Evolutionary conservation across 2,329 filamentous ascomycete species (phyloP).

Genomic region (Sclerotinia spermophila): DNA sequence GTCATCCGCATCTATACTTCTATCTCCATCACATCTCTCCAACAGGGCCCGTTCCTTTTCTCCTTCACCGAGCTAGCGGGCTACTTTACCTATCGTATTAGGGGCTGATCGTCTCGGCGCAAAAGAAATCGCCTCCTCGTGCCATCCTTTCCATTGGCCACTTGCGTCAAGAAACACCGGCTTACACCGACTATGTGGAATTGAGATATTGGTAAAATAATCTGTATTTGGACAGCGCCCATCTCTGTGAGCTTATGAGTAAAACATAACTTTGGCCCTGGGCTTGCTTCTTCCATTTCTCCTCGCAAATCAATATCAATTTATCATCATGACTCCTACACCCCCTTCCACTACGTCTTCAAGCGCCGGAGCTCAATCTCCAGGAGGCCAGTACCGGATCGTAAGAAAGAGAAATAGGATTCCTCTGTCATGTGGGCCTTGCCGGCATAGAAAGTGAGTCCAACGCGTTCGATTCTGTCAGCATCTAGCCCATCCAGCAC

Average conservation of each 20-base stretch:
- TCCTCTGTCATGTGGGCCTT: slow-evolving; percentile 86
- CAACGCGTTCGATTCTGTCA: slow-evolving; percentile 20
- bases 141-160: slow-evolving; percentile 24
- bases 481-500: slow-evolving; percentile 21
- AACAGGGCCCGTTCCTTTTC: slow-evolving; percentile 16
- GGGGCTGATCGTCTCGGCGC: slow-evolving; percentile 19
- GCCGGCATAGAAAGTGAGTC: slow-evolving; percentile 82
- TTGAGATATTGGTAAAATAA: slow-evolving; percentile 19
- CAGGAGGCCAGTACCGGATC: slow-evolving; percentile 81
- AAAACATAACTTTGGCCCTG: slow-evolving; percentile 19
- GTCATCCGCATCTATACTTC: slow-evolving; percentile 29
- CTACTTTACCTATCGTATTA: slow-evolving; percentile 23
- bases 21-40: slow-evolving; percentile 30
- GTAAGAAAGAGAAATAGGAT: slow-evolving; percentile 90
- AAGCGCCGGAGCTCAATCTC: slow-evolving; percentile 68
- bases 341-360: slow-evolving; percentile 77
- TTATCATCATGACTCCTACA: slow-evolving; percentile 63
- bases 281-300: slow-evolving; percentile 20
- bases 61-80: slow-evolving; percentile 22
- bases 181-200: slow-evolving; percentile 21
- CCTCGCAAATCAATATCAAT: slow-evolving; percentile 22
- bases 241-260: slow-evolving; percentile 23
- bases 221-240: slow-evolving; percentile 22
- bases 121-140: slow-evolving; percentile 17
- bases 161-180: slow-evolving; percentile 13